These are phyloP conservation scores for Orbilia blumenaviensis DNA, from an alignment of 2,329 filamentous ascomycete genomes.

Conservation along the genomic window DNA sequence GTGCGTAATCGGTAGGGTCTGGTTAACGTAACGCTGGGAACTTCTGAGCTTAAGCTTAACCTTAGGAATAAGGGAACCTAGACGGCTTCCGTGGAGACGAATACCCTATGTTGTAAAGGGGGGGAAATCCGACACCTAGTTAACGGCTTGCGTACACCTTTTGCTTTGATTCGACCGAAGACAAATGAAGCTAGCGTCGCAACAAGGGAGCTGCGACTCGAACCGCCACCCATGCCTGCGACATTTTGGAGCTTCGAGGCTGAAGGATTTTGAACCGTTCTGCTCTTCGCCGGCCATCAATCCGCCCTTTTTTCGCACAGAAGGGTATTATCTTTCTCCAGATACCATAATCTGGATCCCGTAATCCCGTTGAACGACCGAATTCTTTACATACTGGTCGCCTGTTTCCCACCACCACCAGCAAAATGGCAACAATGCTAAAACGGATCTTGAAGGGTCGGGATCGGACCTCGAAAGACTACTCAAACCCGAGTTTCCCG, in stretches of 20 bases:
- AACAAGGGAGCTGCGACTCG: not conserved
- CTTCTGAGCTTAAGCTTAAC: not conserved
- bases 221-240: conserved; percentile 29
- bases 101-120: not conserved
- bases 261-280: conserved; percentile 13
- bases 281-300: not conserved
- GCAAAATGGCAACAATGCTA: conserved; percentile 24
- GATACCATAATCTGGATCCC: not conserved
- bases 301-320: not conserved
- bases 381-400: not conserved
- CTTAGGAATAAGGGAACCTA: not conserved
- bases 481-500: not conserved
- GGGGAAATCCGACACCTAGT: not conserved
- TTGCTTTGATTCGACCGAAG: not conserved
- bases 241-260: conserved; percentile 24
- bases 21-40: not conserved
- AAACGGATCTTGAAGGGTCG: conserved; percentile 35
- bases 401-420: not conserved
- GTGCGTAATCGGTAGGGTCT: not conserved
- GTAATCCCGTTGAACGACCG: not conserved
- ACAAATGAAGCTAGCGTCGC: conserved; percentile 18
- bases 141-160: not conserved
- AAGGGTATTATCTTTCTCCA: not conserved
- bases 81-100: not conserved
- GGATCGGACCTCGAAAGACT: conserved; percentile 23